Evolutionary conservation across 2,329 filamentous ascomycete species (phyloP).

Genomic region (Epichloe brachyelytri): DNA sequence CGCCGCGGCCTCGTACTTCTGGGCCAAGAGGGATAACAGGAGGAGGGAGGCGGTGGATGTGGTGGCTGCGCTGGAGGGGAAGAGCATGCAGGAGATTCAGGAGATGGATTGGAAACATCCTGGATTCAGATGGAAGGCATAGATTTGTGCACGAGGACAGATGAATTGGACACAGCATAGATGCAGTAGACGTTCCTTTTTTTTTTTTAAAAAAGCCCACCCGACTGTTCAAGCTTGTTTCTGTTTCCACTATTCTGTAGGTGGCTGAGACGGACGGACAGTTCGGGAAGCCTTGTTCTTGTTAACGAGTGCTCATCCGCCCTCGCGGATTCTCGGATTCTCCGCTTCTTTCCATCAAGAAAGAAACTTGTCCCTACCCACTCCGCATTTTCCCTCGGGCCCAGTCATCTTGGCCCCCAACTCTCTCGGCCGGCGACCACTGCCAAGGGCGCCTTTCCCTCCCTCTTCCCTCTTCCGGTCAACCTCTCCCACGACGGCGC

Average conservation of each 20-base stretch:
- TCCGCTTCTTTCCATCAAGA: background rate
- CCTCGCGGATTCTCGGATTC: too few relatives aligned
- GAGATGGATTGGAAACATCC: conserved; percentile 58
- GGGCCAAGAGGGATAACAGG: conserved; percentile 52
- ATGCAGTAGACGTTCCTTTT: too few relatives aligned
- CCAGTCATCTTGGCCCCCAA: background rate
- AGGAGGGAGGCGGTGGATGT: conserved; percentile 40
- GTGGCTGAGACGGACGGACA: too few relatives aligned
- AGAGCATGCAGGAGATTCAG: conserved; percentile 39
- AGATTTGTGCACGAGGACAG: background rate
- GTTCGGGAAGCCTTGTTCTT: too few relatives aligned
- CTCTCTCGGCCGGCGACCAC: background rate
- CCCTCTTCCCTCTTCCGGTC: background rate
- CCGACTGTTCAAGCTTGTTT: too few relatives aligned
- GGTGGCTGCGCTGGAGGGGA: conserved; percentile 42
- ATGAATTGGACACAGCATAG: background rate
- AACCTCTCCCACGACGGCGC: background rate
- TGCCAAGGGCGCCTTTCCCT: background rate
- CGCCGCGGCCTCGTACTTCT: conserved; percentile 35
- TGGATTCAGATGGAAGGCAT: conserved; percentile 43
- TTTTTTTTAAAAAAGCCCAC: too few relatives aligned
- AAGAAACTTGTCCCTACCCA: background rate
- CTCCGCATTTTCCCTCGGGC: background rate
- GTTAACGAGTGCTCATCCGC: too few relatives aligned
- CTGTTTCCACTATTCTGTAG: too few relatives aligned